Evolutionary conservation across 78 protist species (phyloP).

Genomic region (Emiliania huxleyi): DNA sequence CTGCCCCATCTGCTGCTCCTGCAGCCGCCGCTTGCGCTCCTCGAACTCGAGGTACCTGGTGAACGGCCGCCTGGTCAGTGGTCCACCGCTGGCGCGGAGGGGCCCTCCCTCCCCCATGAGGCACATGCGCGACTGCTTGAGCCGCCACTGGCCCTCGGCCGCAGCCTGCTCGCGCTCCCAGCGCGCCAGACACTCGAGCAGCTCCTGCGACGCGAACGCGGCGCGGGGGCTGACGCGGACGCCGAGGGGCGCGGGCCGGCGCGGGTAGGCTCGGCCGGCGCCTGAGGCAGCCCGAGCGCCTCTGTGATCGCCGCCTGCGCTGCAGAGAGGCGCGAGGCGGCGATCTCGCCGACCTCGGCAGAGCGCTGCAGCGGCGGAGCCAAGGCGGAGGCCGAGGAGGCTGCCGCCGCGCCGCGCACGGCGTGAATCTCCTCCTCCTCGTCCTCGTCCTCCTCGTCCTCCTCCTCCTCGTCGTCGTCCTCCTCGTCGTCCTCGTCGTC

Average conservation of each 20-base stretch:
- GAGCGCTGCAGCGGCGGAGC: too few relatives aligned
- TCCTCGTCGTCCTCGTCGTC: neutral
- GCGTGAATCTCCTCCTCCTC: neutral
- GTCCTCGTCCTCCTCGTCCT: neutral
- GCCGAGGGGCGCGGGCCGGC: too few relatives aligned
- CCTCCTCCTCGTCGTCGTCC: neutral
- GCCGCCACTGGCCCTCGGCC: neutral
- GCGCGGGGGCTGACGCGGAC: too few relatives aligned
- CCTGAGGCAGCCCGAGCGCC: neutral
- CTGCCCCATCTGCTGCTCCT: neutral
- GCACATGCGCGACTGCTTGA: neutral
- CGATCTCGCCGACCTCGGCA: neutral
- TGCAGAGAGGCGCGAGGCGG: neutral
- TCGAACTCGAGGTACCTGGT: neutral
- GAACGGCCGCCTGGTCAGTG: too few relatives aligned
- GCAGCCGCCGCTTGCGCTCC: constrained; percentile 27
- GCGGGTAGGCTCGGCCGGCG: too few relatives aligned
- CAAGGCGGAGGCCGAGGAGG: too few relatives aligned
- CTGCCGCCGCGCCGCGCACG: too few relatives aligned
- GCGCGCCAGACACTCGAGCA: neutral
- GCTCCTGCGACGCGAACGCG: too few relatives aligned
- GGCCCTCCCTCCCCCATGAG: too few relatives aligned
- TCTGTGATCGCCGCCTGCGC: neutral
- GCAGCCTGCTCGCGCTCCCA: neutral
- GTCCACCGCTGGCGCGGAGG: too few relatives aligned